Conservation (phyloP, 176 grass and related monocot genomes). For the Saccharum officinarum region DNA sequence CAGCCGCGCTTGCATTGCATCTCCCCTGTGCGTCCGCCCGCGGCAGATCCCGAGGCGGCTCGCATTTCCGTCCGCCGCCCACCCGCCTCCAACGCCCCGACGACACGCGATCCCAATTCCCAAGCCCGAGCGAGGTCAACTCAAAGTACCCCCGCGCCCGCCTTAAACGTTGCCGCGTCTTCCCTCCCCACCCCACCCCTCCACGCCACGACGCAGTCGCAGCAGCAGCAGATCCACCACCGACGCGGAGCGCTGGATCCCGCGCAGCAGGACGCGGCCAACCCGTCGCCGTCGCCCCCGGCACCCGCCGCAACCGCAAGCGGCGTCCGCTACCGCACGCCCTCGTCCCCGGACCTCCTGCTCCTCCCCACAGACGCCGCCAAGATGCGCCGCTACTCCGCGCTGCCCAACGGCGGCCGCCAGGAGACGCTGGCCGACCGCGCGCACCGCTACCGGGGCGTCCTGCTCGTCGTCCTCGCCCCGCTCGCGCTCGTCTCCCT, state of each 20-base stretch:
- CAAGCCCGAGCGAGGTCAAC: slow-evolving; percentile 25
- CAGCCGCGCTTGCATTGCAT: not conserved
- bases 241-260: slow-evolving; percentile 58
- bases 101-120: slow-evolving; percentile 18
- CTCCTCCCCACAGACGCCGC: slow-evolving; percentile 8
- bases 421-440: slow-evolving; percentile 60
- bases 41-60: slow-evolving; percentile 25
- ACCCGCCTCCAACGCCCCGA: not conserved
- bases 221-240: slow-evolving; percentile 35
- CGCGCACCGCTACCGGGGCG: slow-evolving; percentile 70
- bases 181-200: not conserved
- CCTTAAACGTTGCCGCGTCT: not conserved
- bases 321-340: slow-evolving; percentile 74
- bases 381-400: slow-evolving; percentile 71
- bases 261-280: slow-evolving; percentile 54
- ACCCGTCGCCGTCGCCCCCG: slow-evolving; percentile 43
- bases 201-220: not conserved
- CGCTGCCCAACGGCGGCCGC: slow-evolving; percentile 29
- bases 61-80: not conserved
- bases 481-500: slow-evolving; percentile 72
- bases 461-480: slow-evolving; percentile 70
- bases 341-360: slow-evolving; percentile 65
- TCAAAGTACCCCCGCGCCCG: not conserved
- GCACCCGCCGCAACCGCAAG: slow-evolving; percentile 1
- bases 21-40: not conserved